Base-by-base conservation (phyloP, 192 early-diverging fungal species). In the Entrophospora sp. region DNA sequence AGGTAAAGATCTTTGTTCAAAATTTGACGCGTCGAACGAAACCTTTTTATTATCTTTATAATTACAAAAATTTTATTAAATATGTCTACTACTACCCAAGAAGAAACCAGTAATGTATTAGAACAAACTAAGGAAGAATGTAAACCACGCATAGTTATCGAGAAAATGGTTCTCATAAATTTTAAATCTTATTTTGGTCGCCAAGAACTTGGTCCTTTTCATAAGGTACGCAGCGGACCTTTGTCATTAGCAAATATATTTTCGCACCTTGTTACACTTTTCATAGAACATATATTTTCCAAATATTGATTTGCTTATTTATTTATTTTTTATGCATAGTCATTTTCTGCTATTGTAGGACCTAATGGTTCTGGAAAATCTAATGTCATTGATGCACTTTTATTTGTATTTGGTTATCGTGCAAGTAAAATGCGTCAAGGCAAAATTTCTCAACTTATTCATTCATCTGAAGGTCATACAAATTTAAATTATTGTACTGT, bases 301-400 rank as follows among this genome's bases (percentile, higher is more conserved):
- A 63, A 65, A 44, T 32, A 73, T n/a, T n/a, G n/a, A n/a, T n/a
- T n/a, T n/a, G n/a, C n/a, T n/a, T 30, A 34, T 24, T 34, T 5
- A 10, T 25, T 14, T n/a, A 13, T 2, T n/a, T 22, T 22, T n/a
- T 22, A 22, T 57, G 6, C 27, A 22, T 66, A 79, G 69, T 83
- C 82, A 22, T 80, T 83, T 43, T 84, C 82, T n/a, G 78, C 82
- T 5, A 82, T 99, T 51, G 95, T 98, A 12, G 97, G 97, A 5
- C 97, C 94, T 2, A 99, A 99, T 61, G 95, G 95, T 30, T 96
- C 92, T 12, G 97, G 95, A 45, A 99, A 99, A 79, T 95, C 93
- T 27, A 99, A 98, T 68, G 97, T 99, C 12, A 98, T 99, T 61
- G 97, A 99, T 69, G 89, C 93, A 0, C 77, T 99, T 51, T 74